Evolutionary conservation across 257 asterid species (phyloP).

Genomic region (Sherardia arvensis): DNA sequence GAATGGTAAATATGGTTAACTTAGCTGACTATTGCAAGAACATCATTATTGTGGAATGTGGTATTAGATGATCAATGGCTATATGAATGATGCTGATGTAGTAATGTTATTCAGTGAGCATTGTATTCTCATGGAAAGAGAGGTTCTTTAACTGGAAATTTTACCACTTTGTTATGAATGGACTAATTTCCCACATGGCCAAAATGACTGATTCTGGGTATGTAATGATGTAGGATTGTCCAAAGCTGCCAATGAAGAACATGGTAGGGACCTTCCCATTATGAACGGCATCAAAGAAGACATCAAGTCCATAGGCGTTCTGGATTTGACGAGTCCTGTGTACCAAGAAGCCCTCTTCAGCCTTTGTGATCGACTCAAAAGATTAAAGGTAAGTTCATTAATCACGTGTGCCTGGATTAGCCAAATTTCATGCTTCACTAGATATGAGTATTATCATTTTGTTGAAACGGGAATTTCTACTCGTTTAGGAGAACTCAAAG

Average conservation of each 20-base stretch:
- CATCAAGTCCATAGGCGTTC: conserved; percentile 79
- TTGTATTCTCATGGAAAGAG: background rate
- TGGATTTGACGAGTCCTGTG: conserved; percentile 66
- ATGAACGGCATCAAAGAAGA: conserved; percentile 98
- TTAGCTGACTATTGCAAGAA: background rate
- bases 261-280: conserved; percentile 74
- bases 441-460: background rate
- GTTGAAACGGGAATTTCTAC: background rate
- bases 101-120: background rate
- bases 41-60: background rate
- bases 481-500: conserved; percentile 55
- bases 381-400: conserved; percentile 38
- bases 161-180: too few species aligned
- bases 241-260: conserved; percentile 86
- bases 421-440: background rate
- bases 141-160: background rate
- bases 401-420: background rate
- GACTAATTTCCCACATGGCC: background rate
- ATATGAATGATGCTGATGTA: background rate
- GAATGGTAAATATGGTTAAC: background rate
- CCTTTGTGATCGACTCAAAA: conserved; percentile 60
- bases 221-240: conserved; percentile 56
- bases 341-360: conserved; percentile 66
- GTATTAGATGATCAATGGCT: background rate
- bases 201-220: background rate